Percentiles rank a stretch among this genome's conserved stretches.
These are phyloP conservation scores for Podaxis sp. DNA, from an alignment of 768 basidiomycete genomes.

Conservation along the genomic window DNA sequence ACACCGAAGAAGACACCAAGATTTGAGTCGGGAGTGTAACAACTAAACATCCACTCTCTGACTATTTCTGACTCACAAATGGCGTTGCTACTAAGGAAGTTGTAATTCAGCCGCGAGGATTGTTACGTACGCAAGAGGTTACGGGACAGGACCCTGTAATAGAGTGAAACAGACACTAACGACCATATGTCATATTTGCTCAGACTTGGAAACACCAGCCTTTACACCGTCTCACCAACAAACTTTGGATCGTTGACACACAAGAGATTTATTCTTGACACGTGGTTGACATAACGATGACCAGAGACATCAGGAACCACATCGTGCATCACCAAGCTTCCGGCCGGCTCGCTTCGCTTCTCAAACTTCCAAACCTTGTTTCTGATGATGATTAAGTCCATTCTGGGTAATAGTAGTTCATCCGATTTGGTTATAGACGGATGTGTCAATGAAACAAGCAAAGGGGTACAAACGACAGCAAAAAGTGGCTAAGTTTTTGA, in stretches of 20 bases:
- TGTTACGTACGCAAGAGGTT: slow-evolving; percentile 8
- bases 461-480: slow-evolving; percentile 12
- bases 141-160: background rate
- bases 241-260: background rate
- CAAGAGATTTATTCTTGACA: slow-evolving; percentile 1
- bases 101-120: background rate
- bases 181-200: background rate
- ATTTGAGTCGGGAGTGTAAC: background rate
- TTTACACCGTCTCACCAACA: background rate
- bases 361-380: background rate
- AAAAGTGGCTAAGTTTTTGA: slow-evolving; percentile 8
- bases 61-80: slow-evolving; percentile 1
- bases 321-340: background rate
- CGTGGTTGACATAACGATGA: slow-evolving; percentile 12
- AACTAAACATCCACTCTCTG: background rate
- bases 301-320: slow-evolving; percentile 4
- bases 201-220: background rate
- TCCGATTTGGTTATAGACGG: background rate
- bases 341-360: slow-evolving; percentile 8
- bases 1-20: background rate
- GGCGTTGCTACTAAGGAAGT: background rate
- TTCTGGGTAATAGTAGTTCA: slow-evolving; percentile 8
- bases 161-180: slow-evolving; percentile 4
- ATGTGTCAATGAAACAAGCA: slow-evolving; percentile 2
- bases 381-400: slow-evolving; percentile 10